Base-by-base conservation (phyloP, 768 basidiomycete species). In the Neoboletus subvelutipes region DNA sequence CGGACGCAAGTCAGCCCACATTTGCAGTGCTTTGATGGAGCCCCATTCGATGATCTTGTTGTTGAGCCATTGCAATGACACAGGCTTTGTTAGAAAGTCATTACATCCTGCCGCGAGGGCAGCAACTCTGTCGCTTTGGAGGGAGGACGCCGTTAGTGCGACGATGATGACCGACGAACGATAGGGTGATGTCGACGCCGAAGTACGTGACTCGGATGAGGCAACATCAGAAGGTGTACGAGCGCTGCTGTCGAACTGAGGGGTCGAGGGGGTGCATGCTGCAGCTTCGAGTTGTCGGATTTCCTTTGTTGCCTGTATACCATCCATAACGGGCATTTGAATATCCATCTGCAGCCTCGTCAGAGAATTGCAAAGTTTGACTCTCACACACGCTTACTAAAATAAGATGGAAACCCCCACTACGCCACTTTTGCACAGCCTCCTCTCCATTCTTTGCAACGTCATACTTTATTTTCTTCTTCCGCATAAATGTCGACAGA, bases 21-120 rank as follows among this genome's bases (percentile, higher is more conserved):
- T 93, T 68, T 93, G 90, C 55, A 94, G 68, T 6, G 90, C 91
- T 70, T 94, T 94, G 75, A 99, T 98, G 4, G 93, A 96, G 0
- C 97, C 97, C 97, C 97, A 99, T 72, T 99, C 97, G 58, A 96
- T 92, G 69, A 98, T 95, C 78, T 99, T 99, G 77, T 87, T 92
- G 70, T 98, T 94, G 50, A 99, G 78, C 97, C 97, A 99, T 45
- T 88, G 80, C 29, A 97, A 78, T 8, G 92, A 93, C 31, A 99
- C 96, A 0, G 97, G 97, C 67, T 99, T 99, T 41, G 95, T 98
- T 48, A 99, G 73, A 75, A 98, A 99, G 71, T 99, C 97, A 66
- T 99, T 98, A 75, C 97, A 99, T 7, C 97, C 97, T 2, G 97
- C 97, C 5, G 92, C 95, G 39, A 99, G 86, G n/a, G 97, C 97